phyloP scores from a whole-genome alignment of 371 early-diverging fungal genomes.

The Dichotomocladium elegans region DNA sequence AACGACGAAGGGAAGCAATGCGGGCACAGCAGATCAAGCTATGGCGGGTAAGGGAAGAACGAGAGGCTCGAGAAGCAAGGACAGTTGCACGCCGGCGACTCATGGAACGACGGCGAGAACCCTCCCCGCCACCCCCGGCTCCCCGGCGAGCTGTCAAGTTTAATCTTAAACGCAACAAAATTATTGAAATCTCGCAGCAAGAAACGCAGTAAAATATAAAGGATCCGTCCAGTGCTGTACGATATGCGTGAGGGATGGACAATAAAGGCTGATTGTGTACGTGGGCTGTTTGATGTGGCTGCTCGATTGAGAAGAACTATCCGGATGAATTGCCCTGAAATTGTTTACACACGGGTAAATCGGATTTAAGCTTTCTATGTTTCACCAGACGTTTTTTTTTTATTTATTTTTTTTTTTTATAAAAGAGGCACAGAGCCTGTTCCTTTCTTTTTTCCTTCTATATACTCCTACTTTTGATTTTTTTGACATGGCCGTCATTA shows the following conservation, averaged over 20 bases:
- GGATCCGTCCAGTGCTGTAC: too few species aligned
- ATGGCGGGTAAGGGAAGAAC: slow-evolving; percentile 42
- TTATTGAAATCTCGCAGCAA: slow-evolving; percentile 20
- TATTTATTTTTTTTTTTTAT: neutral
- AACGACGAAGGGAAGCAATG: slow-evolving; percentile 28
- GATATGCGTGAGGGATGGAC: too few species aligned
- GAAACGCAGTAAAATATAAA: too few species aligned
- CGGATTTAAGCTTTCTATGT: too few species aligned
- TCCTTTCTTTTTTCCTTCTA: neutral
- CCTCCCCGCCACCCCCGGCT: slow-evolving; percentile 7
- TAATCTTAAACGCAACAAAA: slow-evolving; percentile 28
- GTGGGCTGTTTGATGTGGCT: too few species aligned
- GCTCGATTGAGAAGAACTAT: too few species aligned
- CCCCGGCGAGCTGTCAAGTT: slow-evolving; percentile 29
- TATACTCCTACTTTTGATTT: neutral
- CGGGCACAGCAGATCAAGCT: slow-evolving; percentile 38
- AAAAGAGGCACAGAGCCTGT: neutral
- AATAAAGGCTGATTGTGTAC: too few species aligned
- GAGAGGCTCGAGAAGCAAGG: slow-evolving; percentile 37
- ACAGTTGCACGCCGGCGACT: slow-evolving; percentile 17
- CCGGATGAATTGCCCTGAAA: too few species aligned
- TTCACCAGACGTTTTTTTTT: neutral
- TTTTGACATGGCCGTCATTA: slow-evolving; percentile 9
- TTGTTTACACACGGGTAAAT: too few species aligned
- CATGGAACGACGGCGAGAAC: slow-evolving; percentile 8